Evolutionary conservation across 2,329 filamentous ascomycete genomes (phyloP).

Genomic region (Neofusicoccum umdonicola): DNA sequence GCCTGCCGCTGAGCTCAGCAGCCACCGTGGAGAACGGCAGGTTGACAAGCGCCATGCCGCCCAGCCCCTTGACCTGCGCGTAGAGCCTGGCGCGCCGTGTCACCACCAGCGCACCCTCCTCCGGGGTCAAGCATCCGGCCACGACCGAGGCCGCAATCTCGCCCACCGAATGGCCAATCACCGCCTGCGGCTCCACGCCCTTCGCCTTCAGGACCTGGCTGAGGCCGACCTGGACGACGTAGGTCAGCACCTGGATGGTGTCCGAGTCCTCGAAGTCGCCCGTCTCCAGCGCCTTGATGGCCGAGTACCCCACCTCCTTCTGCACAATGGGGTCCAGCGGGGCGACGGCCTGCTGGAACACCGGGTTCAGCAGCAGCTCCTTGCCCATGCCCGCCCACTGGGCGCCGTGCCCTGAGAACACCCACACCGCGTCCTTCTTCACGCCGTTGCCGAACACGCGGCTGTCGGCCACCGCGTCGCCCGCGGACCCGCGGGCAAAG

Average conservation of each 20-base stretch:
- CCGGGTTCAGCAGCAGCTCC: slow-evolving; percentile 30
- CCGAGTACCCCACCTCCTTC: slow-evolving; percentile 24
- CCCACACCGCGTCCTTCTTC: slow-evolving; percentile 31
- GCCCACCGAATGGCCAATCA: slow-evolving; percentile 45
- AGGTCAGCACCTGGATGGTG: slow-evolving; percentile 35
- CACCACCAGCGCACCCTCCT: slow-evolving; percentile 39
- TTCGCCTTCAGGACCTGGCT: slow-evolving; percentile 29
- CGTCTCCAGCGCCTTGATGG: slow-evolving; percentile 19
- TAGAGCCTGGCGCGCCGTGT: slow-evolving; percentile 35
- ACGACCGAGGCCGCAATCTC: slow-evolving; percentile 42
- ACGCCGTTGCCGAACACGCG: slow-evolving; percentile 19
- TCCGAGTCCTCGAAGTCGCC: slow-evolving; percentile 29
- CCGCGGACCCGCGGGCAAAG: slow-evolving; percentile 20
- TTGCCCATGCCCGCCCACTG: slow-evolving; percentile 43
- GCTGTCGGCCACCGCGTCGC: slow-evolving; percentile 10
- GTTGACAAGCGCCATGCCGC: slow-evolving; percentile 33
- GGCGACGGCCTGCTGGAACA: slow-evolving; percentile 28
- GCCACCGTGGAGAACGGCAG: slow-evolving; percentile 29
- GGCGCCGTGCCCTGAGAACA: slow-evolving; percentile 46
- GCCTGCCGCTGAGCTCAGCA: slow-evolving; percentile 23
- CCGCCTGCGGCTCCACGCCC: slow-evolving; percentile 33
- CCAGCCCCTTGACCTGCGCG: slow-evolving; percentile 30
- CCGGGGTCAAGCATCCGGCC: slow-evolving; percentile 31
- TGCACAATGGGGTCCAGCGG: slow-evolving; percentile 26
- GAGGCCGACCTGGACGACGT: slow-evolving; percentile 38